Evolutionary conservation across 805 yeast genomes (phyloP), one percentile per base, ranked within the genome.

Genomic region (Candida parachauliodes): DNA sequence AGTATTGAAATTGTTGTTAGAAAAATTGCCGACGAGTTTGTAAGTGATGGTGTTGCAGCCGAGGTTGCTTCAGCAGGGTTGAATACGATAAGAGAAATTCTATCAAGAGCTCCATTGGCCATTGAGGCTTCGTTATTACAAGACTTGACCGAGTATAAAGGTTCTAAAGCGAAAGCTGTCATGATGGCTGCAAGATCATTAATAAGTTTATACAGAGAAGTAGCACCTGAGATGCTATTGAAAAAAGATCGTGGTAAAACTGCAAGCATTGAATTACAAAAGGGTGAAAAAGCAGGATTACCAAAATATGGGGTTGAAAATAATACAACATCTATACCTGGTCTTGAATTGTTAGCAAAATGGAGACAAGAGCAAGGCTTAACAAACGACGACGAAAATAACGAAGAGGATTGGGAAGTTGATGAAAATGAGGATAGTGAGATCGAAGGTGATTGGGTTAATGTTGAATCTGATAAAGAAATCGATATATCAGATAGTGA

Each of bases 1-100:
- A 78, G 81, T 11, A 76, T 93, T 43, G 68, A 74, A 31, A 81
- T 82, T 35, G 79, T 93, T 49, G 81, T 93, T 8, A 77, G 96
- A 41, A 93, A 91, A 56, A 80, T 93, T 47, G 98, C 98, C 1
- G 95, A 93, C 62, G 98, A 93, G 63, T 93, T 93, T 53, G 96
- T 93, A 18, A 84, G 95, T 48, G 98, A 93, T 55, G 99, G 99
- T 72, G 98, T 93, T 27, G 88, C 97, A 11, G 81, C 95, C 23
- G 96, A 93, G 63, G 99, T 89, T 38, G 97, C 97, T 4, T 88
- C 97, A 37, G 98, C 98, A 4, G 99, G 99, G 54, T 74, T 93
- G 48, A 93, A 93, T 61, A 86, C 98, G 3, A 91, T 91, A 42
- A 74, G 98, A 50, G 98, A 93, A 62, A 88, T 93, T 41, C 73